Percentiles rank a stretch among this genome's conserved stretches.
Evolutionary conservation across 345 rosid species (phyloP).

Genomic region (Anastatica hierochuntica): DNA sequence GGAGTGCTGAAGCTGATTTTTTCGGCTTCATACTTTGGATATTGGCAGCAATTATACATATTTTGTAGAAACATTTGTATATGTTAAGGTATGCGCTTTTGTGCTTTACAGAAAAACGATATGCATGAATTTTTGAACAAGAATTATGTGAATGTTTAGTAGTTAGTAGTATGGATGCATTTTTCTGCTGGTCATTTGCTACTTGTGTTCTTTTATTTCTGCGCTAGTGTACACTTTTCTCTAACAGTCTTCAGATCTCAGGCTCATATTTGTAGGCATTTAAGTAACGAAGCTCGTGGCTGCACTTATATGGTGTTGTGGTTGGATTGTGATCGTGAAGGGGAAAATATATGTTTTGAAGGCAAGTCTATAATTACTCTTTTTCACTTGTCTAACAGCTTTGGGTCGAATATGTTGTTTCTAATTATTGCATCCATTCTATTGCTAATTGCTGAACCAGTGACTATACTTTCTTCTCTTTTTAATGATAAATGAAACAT

Average conservation of each 20-base stretch:
- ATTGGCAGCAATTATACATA: too few species aligned
- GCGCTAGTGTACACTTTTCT: not conserved
- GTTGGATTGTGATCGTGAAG: conserved; percentile 98
- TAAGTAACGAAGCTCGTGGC: conserved; percentile 85
- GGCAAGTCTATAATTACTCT: conserved; percentile 31
- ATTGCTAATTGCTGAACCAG: not conserved
- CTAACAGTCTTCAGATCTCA: conserved; percentile 24
- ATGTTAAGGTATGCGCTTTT: not conserved
- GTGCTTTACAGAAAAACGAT: not conserved
- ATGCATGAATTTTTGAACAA: conserved; percentile 4
- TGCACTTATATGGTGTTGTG: conserved; percentile 78
- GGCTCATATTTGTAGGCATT: conserved; percentile 78
- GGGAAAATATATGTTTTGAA: conserved; percentile 97
- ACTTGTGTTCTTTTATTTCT: conserved; percentile 3
- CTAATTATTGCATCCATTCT: conserved; percentile 2
- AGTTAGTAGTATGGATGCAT: not conserved
- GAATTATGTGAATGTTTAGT: not conserved
- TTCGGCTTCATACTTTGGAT: too few species aligned
- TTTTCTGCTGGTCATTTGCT: conserved; percentile 1
- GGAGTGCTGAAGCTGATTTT: too few species aligned
- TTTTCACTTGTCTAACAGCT: not conserved
- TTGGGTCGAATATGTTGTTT: not conserved
- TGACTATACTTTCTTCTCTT: not conserved
- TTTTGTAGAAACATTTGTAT: not conserved
- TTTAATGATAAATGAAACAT: not conserved